phyloP scores from a whole-genome alignment of 2,329 filamentous ascomycete species.

The Alternaria consortialis region DNA sequence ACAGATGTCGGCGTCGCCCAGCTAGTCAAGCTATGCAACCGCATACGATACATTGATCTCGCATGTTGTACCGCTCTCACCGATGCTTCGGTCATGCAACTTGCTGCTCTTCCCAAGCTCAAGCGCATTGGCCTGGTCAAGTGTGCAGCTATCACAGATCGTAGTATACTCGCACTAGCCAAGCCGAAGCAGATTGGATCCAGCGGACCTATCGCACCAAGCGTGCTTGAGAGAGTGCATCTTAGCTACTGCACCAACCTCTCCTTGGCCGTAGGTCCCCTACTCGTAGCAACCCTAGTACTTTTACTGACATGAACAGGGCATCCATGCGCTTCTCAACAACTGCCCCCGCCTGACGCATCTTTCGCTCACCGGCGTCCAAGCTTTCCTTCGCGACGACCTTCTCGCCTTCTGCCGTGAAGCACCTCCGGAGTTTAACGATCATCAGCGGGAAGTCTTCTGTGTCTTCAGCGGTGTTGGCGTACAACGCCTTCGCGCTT shows the following conservation, averaged over 20 bases:
- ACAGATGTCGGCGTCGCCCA: conserved; percentile 88
- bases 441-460: conserved; percentile 93
- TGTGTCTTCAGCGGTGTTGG: conserved; percentile 95
- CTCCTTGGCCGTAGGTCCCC: conserved; percentile 73
- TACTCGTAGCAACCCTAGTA: background rate
- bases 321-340: conserved; percentile 88
- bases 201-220: conserved; percentile 67
- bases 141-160: conserved; percentile 87
- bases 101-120: conserved; percentile 89
- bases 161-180: conserved; percentile 85
- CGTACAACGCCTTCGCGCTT: conserved; percentile 78
- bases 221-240: conserved; percentile 88
- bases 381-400: conserved; percentile 86
- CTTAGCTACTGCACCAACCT: conserved; percentile 92
- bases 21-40: conserved; percentile 85
- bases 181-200: conserved; percentile 66
- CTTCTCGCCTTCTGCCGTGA: conserved; percentile 85
- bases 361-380: conserved; percentile 90
- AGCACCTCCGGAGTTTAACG: conserved; percentile 91
- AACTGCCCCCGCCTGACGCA: conserved; percentile 93
- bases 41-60: conserved; percentile 95
- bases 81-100: conserved; percentile 81
- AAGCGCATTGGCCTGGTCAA: conserved; percentile 96
- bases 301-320: conserved; percentile 61
- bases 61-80: conserved; percentile 94